These are phyloP conservation scores for Immersiella caudata DNA, from an alignment of 495 filamentous ascomycete genomes.

Conservation along the genomic window DNA sequence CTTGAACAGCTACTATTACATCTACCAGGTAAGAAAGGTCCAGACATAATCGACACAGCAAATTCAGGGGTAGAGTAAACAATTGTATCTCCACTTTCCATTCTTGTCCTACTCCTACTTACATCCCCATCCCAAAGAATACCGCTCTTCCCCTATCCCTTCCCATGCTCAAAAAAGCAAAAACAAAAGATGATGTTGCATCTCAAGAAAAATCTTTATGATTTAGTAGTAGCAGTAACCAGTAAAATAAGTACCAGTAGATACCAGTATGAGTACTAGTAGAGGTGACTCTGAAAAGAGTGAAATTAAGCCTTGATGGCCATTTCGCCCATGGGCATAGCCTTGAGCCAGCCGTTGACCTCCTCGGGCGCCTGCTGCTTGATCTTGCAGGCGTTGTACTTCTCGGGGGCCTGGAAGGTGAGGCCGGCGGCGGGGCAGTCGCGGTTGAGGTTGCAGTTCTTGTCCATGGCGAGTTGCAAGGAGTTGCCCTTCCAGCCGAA, in stretches of 20 bases:
- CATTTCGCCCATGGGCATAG: conserved; percentile 55
- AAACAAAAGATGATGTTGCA: background rate
- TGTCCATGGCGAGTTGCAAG: conserved; percentile 67
- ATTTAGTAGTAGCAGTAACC: background rate
- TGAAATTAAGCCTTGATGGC: conserved; percentile 52
- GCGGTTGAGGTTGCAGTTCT: conserved; percentile 59
- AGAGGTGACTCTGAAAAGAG: background rate
- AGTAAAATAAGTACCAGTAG: background rate
- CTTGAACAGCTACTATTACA: background rate
- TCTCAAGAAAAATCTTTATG: background rate
- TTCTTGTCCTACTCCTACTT: background rate
- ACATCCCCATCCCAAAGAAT: background rate
- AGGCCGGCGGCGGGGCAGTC: conserved; percentile 52
- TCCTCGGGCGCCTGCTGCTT: conserved; percentile 53
- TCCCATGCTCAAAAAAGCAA: background rate
- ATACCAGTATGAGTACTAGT: background rate
- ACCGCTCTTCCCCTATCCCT: background rate
- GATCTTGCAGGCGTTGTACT: conserved; percentile 53
- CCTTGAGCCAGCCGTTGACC: conserved; percentile 56
- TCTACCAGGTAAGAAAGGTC: background rate
- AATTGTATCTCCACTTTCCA: no score
- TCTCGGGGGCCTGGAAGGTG: conserved; percentile 44
- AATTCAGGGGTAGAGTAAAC: background rate
- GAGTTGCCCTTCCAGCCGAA: conserved; percentile 73
- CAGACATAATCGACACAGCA: background rate